phyloP scores from a whole-genome alignment of 441 rosid species.

The Mallotus japonicus region DNA sequence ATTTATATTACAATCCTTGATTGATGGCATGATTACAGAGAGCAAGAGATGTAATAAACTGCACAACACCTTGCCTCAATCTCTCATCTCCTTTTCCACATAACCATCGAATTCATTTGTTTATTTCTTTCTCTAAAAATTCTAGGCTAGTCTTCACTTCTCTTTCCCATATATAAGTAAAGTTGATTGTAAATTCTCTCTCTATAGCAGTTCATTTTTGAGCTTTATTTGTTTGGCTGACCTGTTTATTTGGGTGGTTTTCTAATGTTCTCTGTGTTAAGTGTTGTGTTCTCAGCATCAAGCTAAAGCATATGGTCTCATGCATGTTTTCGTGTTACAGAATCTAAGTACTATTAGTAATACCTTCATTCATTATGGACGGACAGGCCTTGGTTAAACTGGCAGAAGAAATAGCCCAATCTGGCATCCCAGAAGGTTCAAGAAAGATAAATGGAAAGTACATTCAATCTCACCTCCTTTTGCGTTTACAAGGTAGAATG shows the following conservation, averaged over 20 bases:
- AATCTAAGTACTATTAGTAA: neutral
- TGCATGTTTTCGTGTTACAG: neutral
- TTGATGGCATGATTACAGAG: neutral
- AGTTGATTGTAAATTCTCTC: neutral
- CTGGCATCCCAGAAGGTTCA: conserved; percentile 58
- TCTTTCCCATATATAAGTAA: neutral
- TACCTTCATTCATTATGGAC: conserved; percentile 17
- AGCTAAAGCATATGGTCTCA: neutral
- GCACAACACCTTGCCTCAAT: no score
- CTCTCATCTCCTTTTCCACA: neutral
- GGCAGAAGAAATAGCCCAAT: conserved; percentile 72
- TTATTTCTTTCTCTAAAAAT: neutral
- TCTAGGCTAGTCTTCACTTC: neutral
- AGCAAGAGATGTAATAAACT: no score
- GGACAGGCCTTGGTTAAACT: conserved; percentile 55
- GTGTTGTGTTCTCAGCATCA: neutral
- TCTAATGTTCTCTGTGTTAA: neutral
- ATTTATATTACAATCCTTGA: neutral
- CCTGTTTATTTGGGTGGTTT: conserved; percentile 3
- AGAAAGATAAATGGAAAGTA: conserved; percentile 86
- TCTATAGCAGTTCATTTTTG: neutral
- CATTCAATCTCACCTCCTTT: conserved; percentile 72
- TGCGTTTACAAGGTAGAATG: conserved; percentile 63
- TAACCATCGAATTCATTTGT: neutral
- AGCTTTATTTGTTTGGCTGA: neutral